Base-by-base conservation (phyloP, 768 basidiomycete genomes). In the Podaxis sp. region DNA sequence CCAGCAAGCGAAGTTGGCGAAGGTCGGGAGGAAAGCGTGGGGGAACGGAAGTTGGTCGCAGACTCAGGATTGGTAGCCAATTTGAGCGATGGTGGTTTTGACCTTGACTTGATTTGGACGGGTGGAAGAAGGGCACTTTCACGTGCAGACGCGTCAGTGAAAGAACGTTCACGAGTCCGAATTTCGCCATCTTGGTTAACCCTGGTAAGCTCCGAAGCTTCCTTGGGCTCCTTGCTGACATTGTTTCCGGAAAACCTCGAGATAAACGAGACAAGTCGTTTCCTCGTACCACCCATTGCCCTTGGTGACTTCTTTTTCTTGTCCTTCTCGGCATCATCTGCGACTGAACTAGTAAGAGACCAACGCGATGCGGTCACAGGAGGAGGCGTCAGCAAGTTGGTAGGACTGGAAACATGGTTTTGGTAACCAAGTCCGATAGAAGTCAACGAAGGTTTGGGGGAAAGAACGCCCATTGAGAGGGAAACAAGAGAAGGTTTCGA, bases 241-340 rank as follows among this genome's bases (percentile, higher is more conserved):
- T 33, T 17, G 22, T 50, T 46, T 24, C 60, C 60, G 26, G 64
- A 7, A 17, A 65, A 15, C 52, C 54, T 61, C 6, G 64, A 60
- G 37, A 67, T 65, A 36, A 67, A 60, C 15, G 64, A 65, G n/a
- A 38, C 64, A 17, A 67, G 54, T n/a, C 66, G 51, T 24, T 59
- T 60, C 53, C 64, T 56, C 15, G 57, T 60, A 40, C 48, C 63
- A 6, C 53, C 63, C 49, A 1, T 20, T 10, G 49, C 12, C 24
- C 26, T 50, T 50, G 20, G 49, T 10, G 13, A 24, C 49, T 40
- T 60, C 38, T 51, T 44, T 28, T 58, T 41, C 40, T 61, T 60
- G 17, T 65, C 64, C 36, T 61, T 53, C 28, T 65, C 67, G 58
- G 48, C 62, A 37, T 62, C 53, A 22, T 33, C 60, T 20, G 60